A percentile compares a stretch with the other conserved stretches of the same genome.
Evolutionary conservation across 1,284 basidiomycete species (phyloP).

Genomic region (Papiliotrema terrestris): DNA sequence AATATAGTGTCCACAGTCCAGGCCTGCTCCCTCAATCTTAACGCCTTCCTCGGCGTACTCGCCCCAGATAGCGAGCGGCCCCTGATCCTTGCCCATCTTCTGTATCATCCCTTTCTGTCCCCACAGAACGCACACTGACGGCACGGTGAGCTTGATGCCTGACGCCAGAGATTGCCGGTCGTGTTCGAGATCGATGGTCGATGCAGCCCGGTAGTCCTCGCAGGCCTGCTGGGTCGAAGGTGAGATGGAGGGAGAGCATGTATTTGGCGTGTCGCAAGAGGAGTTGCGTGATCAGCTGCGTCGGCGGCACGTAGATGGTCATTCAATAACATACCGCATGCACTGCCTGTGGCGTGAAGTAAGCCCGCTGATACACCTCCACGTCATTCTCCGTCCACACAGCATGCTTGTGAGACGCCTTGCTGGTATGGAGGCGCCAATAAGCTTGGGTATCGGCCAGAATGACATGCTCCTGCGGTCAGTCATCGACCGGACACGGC

Average conservation of each 20-base stretch:
- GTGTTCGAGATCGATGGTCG: constrained; percentile 42
- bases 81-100: constrained; percentile 12
- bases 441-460: constrained; percentile 23
- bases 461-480: constrained; percentile 29
- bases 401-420: constrained; percentile 15
- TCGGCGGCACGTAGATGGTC: not conserved
- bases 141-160: constrained; percentile 32
- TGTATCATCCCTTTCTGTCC: constrained; percentile 44
- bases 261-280: not conserved
- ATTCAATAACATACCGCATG: constrained; percentile 24
- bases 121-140: constrained; percentile 38
- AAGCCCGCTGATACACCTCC: constrained; percentile 20
- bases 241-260: not conserved
- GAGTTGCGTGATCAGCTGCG: not conserved
- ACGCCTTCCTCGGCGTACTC: constrained; percentile 20
- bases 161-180: constrained; percentile 32
- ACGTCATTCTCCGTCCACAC: constrained; percentile 24
- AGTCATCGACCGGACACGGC: too few relatives aligned
- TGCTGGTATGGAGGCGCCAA: constrained; percentile 19
- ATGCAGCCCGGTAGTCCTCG: constrained; percentile 49
- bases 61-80: constrained; percentile 36
- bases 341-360: constrained; percentile 19
- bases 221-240: constrained; percentile 22
- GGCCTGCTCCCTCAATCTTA: constrained; percentile 23
- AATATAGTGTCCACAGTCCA: constrained; percentile 48